These are phyloP conservation scores for Alectoria sarmentosa DNA, from an alignment of 495 filamentous ascomycete species.

Conservation along the genomic window DNA sequence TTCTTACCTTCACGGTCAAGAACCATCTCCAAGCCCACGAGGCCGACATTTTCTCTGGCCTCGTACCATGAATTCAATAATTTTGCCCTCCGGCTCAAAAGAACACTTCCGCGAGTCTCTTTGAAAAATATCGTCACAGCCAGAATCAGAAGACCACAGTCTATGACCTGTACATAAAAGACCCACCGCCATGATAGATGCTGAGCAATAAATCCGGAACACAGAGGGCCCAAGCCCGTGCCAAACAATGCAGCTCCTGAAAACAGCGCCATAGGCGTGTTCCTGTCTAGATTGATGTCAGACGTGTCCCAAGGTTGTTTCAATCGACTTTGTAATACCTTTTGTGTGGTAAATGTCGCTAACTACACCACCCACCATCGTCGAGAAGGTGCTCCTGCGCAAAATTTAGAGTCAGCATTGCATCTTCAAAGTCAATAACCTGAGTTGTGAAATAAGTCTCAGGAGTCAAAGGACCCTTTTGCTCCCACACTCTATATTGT, in stretches of 20 bases:
- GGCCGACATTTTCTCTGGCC: conserved; percentile 57
- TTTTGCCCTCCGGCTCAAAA: conserved; percentile 70
- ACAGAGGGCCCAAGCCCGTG: conserved; percentile 72
- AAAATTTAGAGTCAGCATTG: no score
- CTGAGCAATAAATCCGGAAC: conserved; percentile 62
- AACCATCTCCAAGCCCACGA: conserved; percentile 52
- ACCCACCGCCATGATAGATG: conserved; percentile 76
- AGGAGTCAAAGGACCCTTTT: no score
- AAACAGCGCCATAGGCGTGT: conserved; percentile 87
- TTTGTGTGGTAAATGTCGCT: conserved; percentile 77
- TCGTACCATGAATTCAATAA: conserved; percentile 77
- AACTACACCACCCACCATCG: conserved; percentile 90
- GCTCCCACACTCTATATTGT: no score
- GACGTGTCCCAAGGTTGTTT: not conserved
- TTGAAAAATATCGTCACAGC: conserved; percentile 61
- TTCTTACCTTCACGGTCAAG: conserved; percentile 30
- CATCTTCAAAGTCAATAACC: no score
- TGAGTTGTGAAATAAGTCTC: no score
- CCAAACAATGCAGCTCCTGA: conserved; percentile 68
- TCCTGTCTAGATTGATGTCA: conserved; percentile 42
- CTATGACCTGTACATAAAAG: conserved; percentile 79
- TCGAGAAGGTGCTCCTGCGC: conserved; percentile 63
- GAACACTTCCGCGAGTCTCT: conserved; percentile 77
- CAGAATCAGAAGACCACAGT: conserved; percentile 55
- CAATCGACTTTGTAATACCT: conserved; percentile 23